Conservation (phyloP, 495 filamentous ascomycete genomes). For the Aspergillus coremiiformis region DNA sequence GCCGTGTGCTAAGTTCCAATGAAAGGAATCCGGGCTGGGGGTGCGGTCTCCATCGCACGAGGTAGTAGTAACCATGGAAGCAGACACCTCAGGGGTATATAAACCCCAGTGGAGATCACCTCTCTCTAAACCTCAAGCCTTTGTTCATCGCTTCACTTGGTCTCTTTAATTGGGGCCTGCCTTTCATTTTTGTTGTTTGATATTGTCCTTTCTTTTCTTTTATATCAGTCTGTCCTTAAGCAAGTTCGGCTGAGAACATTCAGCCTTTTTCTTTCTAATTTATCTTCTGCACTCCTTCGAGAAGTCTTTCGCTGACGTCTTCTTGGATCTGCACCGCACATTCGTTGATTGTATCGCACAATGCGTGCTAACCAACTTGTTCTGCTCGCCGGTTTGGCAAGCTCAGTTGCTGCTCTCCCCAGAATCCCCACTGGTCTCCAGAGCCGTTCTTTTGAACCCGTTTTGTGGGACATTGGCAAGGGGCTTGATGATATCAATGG, state of each 20-base stretch:
- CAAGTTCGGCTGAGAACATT: conserved; percentile 16
- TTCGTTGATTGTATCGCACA: conserved; percentile 13
- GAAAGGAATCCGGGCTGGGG: conserved; percentile 12
- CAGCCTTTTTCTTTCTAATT: conserved; percentile 12
- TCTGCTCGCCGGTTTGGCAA: conserved; percentile 36
- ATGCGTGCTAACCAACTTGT: conserved; percentile 34
- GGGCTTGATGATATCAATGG: conserved; percentile 7
- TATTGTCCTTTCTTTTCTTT: conserved; percentile 3
- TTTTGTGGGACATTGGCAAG: conserved; percentile 2
- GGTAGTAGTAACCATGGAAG: conserved; percentile 1
- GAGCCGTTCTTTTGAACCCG: conserved; percentile 23
- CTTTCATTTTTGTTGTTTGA: conserved; percentile 20
- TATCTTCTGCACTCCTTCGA: conserved; percentile 14
- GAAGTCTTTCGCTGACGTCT: conserved; percentile 10
- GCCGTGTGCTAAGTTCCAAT: conserved; percentile 6
- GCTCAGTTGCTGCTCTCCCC: conserved; percentile 28
- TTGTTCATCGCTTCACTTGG: conserved; percentile 19
- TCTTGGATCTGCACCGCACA: conserved; percentile 7
- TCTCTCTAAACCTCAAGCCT: conserved; percentile 14
- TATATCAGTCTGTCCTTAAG: conserved; percentile 39
- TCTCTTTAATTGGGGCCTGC: conserved; percentile 15
- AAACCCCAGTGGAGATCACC: conserved; percentile 28
- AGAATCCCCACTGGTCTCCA: conserved; percentile 31
- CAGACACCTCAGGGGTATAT: conserved; percentile 35
- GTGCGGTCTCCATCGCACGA: conserved; percentile 12